A percentile compares a stretch with the other conserved stretches of the same genome.
Conservation (phyloP, 2,329 filamentous ascomycete species). For the Pestalotiopsis sp. region DNA sequence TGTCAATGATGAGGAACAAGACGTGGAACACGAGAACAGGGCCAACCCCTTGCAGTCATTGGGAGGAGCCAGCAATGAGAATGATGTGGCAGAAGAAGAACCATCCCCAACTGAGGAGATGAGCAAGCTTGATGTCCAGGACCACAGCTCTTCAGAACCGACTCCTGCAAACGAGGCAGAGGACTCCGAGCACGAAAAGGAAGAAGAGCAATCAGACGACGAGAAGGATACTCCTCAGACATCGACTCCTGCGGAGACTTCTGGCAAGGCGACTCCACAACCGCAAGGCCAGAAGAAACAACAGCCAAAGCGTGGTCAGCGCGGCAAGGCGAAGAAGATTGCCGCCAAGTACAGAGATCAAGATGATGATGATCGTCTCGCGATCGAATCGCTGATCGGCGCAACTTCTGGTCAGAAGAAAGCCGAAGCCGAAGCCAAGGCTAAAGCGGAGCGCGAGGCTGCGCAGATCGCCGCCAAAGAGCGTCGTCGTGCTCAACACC, state of each 20-base stretch:
- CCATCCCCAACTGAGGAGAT: conserved; percentile 25
- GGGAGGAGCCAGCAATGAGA: conserved; percentile 27
- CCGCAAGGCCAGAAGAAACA: conserved; percentile 44
- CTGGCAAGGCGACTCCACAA: conserved; percentile 26
- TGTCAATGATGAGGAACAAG: conserved; percentile 27
- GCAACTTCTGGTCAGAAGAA: conserved; percentile 68
- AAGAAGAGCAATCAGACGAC: conserved; percentile 38
- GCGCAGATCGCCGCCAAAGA: conserved; percentile 72
- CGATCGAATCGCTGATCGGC: conserved; percentile 87
- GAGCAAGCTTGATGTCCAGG: conserved; percentile 20
- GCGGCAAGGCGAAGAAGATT: conserved; percentile 82
- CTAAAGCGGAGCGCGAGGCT: conserved; percentile 70
- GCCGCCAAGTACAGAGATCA: conserved; percentile 90
- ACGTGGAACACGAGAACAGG: conserved; percentile 22
- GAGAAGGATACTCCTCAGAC: conserved; percentile 26
- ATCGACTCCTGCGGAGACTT: conserved; percentile 27
- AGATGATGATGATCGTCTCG: conserved; percentile 87
- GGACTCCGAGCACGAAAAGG: conserved; percentile 22
- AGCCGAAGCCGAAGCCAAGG: conserved; percentile 68
- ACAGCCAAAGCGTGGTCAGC: conserved; percentile 71
- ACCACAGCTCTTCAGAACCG: conserved; percentile 9
- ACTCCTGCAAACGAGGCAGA: neutral
- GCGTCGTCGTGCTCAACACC: conserved; percentile 79
- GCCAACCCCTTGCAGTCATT: conserved; percentile 38
- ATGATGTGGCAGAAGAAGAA: conserved; percentile 19